phyloP scores from a whole-genome alignment of 2,329 filamentous ascomycete genomes.

The Diaporthe sp. region DNA sequence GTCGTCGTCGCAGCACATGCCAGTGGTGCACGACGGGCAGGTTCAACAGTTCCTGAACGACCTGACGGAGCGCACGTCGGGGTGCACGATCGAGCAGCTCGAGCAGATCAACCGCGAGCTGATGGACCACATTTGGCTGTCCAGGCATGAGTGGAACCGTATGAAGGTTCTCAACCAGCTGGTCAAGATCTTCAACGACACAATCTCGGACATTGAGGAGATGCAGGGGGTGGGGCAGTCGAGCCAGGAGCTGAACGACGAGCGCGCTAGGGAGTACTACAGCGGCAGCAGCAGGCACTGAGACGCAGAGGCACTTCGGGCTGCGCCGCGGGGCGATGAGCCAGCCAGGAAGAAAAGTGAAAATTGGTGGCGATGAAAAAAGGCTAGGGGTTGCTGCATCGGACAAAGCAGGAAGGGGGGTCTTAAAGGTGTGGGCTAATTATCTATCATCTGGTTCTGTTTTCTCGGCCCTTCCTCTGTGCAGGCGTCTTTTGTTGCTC shows the following conservation, averaged over 20 bases:
- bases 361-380: background rate
- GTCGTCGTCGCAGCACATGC: conserved; percentile 60
- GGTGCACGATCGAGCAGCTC: conserved; percentile 91
- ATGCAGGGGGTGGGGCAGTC: conserved; percentile 60
- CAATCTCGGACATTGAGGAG: conserved; percentile 76
- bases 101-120: conserved; percentile 92
- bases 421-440: background rate
- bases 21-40: conserved; percentile 62
- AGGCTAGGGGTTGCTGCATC: background rate
- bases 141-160: conserved; percentile 86
- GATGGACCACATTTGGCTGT: conserved; percentile 91
- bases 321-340: background rate
- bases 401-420: background rate
- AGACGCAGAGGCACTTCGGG: background rate
- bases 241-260: conserved; percentile 55
- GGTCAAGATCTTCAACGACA: conserved; percentile 80
- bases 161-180: conserved; percentile 73
- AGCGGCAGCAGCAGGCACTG: conserved; percentile 20
- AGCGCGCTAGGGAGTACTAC: conserved; percentile 19
- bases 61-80: conserved; percentile 77
- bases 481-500: conserved; percentile 9
- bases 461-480: background rate
- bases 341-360: background rate
- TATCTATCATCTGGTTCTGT: conserved; percentile 21
- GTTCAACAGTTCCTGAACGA: conserved; percentile 72